Evolutionary conservation across 1,139 yeast genomes (phyloP).

Genomic region (Scheffersomyces cryptocercus): DNA sequence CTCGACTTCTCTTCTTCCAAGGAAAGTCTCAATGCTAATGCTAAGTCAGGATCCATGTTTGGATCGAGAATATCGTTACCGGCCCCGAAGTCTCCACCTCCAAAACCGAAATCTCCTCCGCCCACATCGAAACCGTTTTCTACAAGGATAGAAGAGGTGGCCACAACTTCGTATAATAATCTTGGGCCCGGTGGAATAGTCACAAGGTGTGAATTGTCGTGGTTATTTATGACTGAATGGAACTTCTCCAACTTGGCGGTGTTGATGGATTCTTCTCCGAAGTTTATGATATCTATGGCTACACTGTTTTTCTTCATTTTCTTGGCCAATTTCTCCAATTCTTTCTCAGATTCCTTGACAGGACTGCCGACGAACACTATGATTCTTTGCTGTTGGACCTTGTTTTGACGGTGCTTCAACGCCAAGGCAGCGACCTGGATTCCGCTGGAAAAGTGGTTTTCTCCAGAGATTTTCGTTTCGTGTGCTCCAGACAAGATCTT

Average conservation of each 20-base stretch:
- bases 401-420: constrained; percentile 92
- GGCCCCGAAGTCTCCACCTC: constrained; percentile 46
- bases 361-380: constrained; percentile 92
- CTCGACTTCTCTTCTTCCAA: constrained; percentile 80
- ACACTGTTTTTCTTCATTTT: constrained; percentile 91
- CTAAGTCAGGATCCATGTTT: constrained; percentile 94
- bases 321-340: constrained; percentile 82
- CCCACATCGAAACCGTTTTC: constrained; percentile 55
- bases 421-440: constrained; percentile 98
- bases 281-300: constrained; percentile 86
- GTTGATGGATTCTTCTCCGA: constrained; percentile 85
- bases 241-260: constrained; percentile 81
- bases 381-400: constrained; percentile 88
- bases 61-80: constrained; percentile 78
- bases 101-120: constrained; percentile 35
- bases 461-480: constrained; percentile 74
- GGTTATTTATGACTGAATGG: constrained; percentile 70
- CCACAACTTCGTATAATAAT: constrained; percentile 71
- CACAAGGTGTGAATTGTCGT: constrained; percentile 81
- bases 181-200: constrained; percentile 89
- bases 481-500: constrained; percentile 86
- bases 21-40: constrained; percentile 85
- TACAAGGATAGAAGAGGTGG: constrained; percentile 66
- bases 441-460: constrained; percentile 72
- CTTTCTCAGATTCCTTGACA: constrained; percentile 66